Conservation (phyloP, 805 yeast genomes). For the Ogataea saltuana region DNA sequence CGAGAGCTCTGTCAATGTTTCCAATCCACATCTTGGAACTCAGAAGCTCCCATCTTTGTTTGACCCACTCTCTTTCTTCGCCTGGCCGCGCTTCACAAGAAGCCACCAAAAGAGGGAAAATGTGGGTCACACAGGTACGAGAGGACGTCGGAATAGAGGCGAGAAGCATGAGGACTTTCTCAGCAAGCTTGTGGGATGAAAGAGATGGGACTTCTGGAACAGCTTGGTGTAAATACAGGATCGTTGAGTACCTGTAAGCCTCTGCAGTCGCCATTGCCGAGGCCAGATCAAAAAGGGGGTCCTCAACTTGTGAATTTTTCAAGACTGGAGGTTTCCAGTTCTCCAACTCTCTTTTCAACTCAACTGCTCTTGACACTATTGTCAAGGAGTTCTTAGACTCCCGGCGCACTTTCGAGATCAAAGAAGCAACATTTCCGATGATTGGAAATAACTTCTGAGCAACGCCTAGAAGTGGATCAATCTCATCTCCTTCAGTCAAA, state of each 20-base stretch:
- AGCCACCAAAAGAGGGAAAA: slow-evolving; percentile 63
- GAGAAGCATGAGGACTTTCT: slow-evolving; percentile 56
- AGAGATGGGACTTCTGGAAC: slow-evolving; percentile 66
- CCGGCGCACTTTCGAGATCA: slow-evolving; percentile 50
- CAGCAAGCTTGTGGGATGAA: slow-evolving; percentile 56
- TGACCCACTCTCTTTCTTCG: slow-evolving; percentile 64
- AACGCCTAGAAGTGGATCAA: slow-evolving; percentile 69
- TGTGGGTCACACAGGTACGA: slow-evolving; percentile 57
- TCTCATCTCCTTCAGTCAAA: slow-evolving; percentile 37
- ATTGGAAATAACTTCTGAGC: slow-evolving; percentile 64
- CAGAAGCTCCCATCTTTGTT: slow-evolving; percentile 55
- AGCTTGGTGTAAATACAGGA: slow-evolving; percentile 65
- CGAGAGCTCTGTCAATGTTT: slow-evolving; percentile 63
- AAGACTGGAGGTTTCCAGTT: slow-evolving; percentile 54
- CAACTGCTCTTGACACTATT: slow-evolving; percentile 55
- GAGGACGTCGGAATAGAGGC: slow-evolving; percentile 65
- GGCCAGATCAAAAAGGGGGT: slow-evolving; percentile 54
- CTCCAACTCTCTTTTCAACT: slow-evolving; percentile 51
- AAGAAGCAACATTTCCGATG: slow-evolving; percentile 61
- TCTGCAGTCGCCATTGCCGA: slow-evolving; percentile 70
- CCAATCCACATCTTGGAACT: slow-evolving; percentile 62
- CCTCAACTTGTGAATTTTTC: slow-evolving; percentile 39
- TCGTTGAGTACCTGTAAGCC: slow-evolving; percentile 61
- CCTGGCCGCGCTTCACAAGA: slow-evolving; percentile 63
- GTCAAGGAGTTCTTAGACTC: slow-evolving; percentile 42